Evolutionary conservation across 2,329 filamentous ascomycete species (phyloP), one percentile per base, ranked within the genome.

Genomic region (Fonsecaea nubica): DNA sequence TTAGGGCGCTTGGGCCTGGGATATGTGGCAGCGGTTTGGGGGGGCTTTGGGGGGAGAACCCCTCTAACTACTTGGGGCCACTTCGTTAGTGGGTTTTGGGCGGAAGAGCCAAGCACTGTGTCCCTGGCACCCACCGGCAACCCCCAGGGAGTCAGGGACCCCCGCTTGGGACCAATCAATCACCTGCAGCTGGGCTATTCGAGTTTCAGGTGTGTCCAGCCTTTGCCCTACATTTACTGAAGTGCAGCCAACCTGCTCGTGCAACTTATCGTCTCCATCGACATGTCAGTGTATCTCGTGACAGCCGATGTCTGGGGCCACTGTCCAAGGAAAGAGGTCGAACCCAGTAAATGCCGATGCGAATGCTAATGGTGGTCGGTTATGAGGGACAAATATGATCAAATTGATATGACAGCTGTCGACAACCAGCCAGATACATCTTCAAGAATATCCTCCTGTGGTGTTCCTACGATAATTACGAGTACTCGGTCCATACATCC

Each of bases 51-150:
- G 36, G 36, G 36, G 36, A 13, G 25, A 3, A 10, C 40, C 15
- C 40, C 5, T 42, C 15, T 42, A 42, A n/a, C 40, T n/a, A 42
- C 18, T 42, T 42, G 40, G 40, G 40, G 40, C 40, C 40, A 42
- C 40, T n/a, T n/a, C 45, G 45, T 50, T 50, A 50, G 45, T 50
- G 45, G 45, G 45, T 50, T 50, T 50, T 18, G 13, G 7, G 55
- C 55, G 55, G 25, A 42, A 42, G 35, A 42, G 30, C 36, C 33
- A 58, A 40, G 25, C 55, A 58, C 55, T 2, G 40, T 36, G 42
- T 38, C 55, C 40, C 33, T 50, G 7, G 12, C 32, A 25, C n/a
- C 40, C 55, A 42, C 21, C 55, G 42, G 55, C 33, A 50, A 50
- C 45, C 45, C 40, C 45, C 45, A 50, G 18, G 45, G 18, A 50